Evolutionary conservation across 164 flowering plant genomes (phyloP).

Genomic region (Stephania yunnanensis): DNA sequence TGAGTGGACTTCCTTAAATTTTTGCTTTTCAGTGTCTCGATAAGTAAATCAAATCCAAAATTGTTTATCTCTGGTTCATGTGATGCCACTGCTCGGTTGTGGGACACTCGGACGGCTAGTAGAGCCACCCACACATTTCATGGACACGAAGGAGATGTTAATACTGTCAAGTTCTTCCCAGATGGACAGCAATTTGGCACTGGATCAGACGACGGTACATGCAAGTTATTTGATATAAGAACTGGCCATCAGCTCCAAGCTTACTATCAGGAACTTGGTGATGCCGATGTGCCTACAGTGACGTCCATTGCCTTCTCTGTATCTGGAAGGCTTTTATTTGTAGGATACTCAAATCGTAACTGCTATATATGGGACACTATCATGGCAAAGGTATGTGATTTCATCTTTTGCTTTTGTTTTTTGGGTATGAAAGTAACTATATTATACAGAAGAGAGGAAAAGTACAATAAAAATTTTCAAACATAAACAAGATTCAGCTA

Average conservation of each 20-base stretch:
- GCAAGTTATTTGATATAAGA: conserved; percentile 83
- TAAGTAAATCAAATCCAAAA: conserved; percentile 66
- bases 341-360: conserved; percentile 78
- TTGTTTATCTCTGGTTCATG: conserved; percentile 96
- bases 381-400: conserved; percentile 59
- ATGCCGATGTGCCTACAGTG: conserved; percentile 57
- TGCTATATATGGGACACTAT: conserved; percentile 96
- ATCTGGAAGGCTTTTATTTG: conserved; percentile 94
- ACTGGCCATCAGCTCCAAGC: conserved; percentile 96
- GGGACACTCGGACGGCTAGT: conserved; percentile 96
- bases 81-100: conserved; percentile 82
- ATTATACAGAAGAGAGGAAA: too few species aligned
- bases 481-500: too few species aligned
- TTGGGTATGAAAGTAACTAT: too few species aligned
- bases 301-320: conserved; percentile 86
- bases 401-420: neutral
- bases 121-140: conserved; percentile 85
- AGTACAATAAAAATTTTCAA: too few species aligned
- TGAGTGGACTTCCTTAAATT: neutral
- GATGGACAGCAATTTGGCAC: conserved; percentile 95
- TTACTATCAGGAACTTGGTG: conserved; percentile 56
- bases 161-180: conserved; percentile 89
- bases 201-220: conserved; percentile 97
- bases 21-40: conserved; percentile 34
- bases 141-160: conserved; percentile 92